Evolutionary conservation across 1,284 basidiomycete species (phyloP), one percentile per base, ranked within the genome.

Genomic region (Mycena sp.): DNA sequence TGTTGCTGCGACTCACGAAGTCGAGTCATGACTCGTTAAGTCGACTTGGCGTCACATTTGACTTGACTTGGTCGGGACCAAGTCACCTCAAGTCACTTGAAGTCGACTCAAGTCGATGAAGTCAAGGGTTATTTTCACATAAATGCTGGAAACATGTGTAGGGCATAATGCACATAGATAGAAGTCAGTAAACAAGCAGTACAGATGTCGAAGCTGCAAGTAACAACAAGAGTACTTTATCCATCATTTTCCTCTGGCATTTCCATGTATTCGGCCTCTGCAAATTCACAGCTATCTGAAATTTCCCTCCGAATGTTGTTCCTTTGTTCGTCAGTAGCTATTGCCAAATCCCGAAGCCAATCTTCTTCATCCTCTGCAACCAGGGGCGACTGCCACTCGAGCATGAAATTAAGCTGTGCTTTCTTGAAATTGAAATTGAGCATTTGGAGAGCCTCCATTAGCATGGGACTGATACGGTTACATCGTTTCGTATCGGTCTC

Each of bases 391-490:
- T 55, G 53, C 41, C 41, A 55, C 5, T 55, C 43, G 3, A 29
- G 23, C 40, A 45, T 46, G 32, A 55, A 55, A 25, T 55, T 55
- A 1, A 55, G 53, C 25, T 29, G 40, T 23, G 19, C 4, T 45
- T 55, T 55, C 30, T 55, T 55, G 53, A 35, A 55, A 21, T 45
- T 55, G 43, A 55, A 55, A 6, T 55, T 55, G n/a, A 55, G 41
- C 41, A 55, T 55, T 25, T 54, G 52, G 3, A 54, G 40, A 5
- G 48, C 48, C 21, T 50, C 48, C 44, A 50, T 35, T 17, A 50
- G 16, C 35, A 51, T 38, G 7, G 35, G 49, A 26, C 35, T 51
- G 6, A 51, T 51, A 16, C 35, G 49, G 37, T 51, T 51, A 37
- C 49, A 21, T 51, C 35, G 48, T 19, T 51, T 51, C 23, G 49